Base-by-base conservation (phyloP, 176 grass and related monocot species). In the Raddia guianensis region DNA sequence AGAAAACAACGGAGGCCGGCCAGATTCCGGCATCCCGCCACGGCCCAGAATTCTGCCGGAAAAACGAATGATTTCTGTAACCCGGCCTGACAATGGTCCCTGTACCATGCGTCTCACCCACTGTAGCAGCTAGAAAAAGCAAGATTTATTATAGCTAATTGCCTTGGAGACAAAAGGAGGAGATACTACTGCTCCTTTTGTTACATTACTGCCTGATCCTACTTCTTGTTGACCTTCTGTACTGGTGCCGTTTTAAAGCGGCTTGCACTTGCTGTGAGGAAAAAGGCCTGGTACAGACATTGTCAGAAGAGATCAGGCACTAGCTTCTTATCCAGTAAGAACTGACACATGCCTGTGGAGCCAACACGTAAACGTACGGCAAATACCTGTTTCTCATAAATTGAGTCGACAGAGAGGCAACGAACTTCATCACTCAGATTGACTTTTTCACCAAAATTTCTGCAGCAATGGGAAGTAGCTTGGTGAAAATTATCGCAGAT, bases 341-440 rank as follows among this genome's bases (percentile, higher is more conserved):
- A 51, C 77, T 59, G 71, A 76, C 49, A 82, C 50, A 82, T 73
- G 58, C 70, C 51, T 66, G 72, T 82, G 66, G 72, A 85, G 42
- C 72, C 70, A 51, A 73, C 10, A 44, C 13, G 63, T 69, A 75
- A 57, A 81, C 21, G 70, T 61, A 75, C 87, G 56, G 55, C 73
- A 81, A 44, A 59, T 75, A 84, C 75, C 75, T 84, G 60, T 64
- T 81, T 37, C 66, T 67, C 83, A 83, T 86, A 83, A 79, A 90
- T 85, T 68, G 34, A 47, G 79, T 83, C 34, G 68, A 82, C 88
- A 90, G 76, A 67, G 76, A 66, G 68, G 67, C 79, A 90, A 86
- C 83, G 21, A 66, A 83, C 74, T 74, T 71, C 52, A 82, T 77
- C 53, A 83, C 78, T 74, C 56, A 12, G 53, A 82, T 74, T 86